Base-by-base conservation (phyloP, 208 protist species). In the Strigomonas culicis region DNA sequence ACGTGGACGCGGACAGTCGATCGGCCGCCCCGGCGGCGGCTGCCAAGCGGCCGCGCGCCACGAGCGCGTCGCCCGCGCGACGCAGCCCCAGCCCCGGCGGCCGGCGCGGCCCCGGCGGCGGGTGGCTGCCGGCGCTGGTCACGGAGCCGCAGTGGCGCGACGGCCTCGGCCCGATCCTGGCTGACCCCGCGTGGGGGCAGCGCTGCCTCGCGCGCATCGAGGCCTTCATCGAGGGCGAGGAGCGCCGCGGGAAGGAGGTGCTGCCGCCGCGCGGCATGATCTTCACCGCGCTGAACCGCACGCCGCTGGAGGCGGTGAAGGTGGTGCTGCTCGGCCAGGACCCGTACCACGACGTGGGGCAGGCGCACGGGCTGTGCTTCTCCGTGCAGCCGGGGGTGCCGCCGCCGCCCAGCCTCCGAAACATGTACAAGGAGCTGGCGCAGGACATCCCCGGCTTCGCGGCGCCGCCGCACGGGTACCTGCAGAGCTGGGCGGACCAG, bases 331-430 rank as follows among this genome's bases (percentile, higher is more conserved):
- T 99, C 3, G 98, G 98, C 15, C 98, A 99, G 72, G 98, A 99
- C 74, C 97, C 97, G 8, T 99, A 99, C 72, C 92, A 97, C 63
- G 74, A 89, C 34, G 63, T 85, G 52, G 86, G 92, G 32, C 97
- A 99, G 70, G 98, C 98, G 0, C 96, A 99, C 74, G 98, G 98
- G 1, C 75, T 99, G 15, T 90, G 88, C 59, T 99, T 99, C 74
- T 98, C 91, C 4, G 98, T 99, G 1, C 70, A 77, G 15, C 87
- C 84, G 10, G 98, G 97, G 17, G 82, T 99, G 0, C 32, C 63
- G 11, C 47, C 74, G 13, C 95, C 97, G 43, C 92, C 86, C 34
- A 96, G 85, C 53, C 74, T 98, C 27, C 61, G 79, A n/a, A 99
- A 99, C 74, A 98, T 99, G 39, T 99, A 97, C 82, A 97, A 97